Evolutionary conservation across 768 basidiomycete species (phyloP).

Genomic region (Paxillus involutus): DNA sequence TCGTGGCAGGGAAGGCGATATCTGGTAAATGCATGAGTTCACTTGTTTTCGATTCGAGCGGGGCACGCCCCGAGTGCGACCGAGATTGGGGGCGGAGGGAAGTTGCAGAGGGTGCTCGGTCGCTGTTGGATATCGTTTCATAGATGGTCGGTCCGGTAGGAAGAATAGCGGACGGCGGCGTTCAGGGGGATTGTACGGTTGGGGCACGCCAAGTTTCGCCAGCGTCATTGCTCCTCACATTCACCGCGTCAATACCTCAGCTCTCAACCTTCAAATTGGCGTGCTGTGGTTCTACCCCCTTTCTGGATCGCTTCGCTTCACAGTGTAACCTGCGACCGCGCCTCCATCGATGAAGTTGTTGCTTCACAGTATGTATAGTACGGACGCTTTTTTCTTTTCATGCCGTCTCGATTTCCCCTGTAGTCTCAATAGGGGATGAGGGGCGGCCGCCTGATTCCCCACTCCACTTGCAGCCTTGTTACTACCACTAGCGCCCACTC

Average conservation of each 20-base stretch:
- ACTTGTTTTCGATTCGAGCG: slow-evolving; percentile 31
- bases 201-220: slow-evolving; percentile 23
- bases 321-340: slow-evolving; percentile 19
- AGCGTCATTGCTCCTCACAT: slow-evolving; percentile 14
- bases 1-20: slow-evolving; percentile 44
- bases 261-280: slow-evolving; percentile 18
- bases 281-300: slow-evolving; percentile 13
- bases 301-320: slow-evolving; percentile 17
- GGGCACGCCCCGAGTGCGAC: slow-evolving; percentile 45
- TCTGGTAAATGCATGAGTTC: slow-evolving; percentile 40
- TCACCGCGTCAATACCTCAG: slow-evolving; percentile 6
- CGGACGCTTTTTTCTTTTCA: slow-evolving; percentile 82
- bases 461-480: slow-evolving; percentile 23
- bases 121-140: slow-evolving; percentile 33
- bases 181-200: slow-evolving; percentile 15
- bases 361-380: slow-evolving; percentile 48
- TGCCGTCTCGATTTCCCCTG: slow-evolving; percentile 23
- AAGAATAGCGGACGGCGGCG: slow-evolving; percentile 15
- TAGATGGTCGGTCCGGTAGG: slow-evolving; percentile 32
- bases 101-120: slow-evolving; percentile 34
- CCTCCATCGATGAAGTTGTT: slow-evolving; percentile 33
- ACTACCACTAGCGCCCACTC: slow-evolving; percentile 33
- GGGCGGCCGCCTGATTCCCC: slow-evolving; percentile 32
- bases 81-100: slow-evolving; percentile 41
- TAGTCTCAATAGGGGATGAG: slow-evolving; percentile 11